Evolutionary conservation across 768 basidiomycete species (phyloP).

Genomic region (Mycena alexandri): DNA sequence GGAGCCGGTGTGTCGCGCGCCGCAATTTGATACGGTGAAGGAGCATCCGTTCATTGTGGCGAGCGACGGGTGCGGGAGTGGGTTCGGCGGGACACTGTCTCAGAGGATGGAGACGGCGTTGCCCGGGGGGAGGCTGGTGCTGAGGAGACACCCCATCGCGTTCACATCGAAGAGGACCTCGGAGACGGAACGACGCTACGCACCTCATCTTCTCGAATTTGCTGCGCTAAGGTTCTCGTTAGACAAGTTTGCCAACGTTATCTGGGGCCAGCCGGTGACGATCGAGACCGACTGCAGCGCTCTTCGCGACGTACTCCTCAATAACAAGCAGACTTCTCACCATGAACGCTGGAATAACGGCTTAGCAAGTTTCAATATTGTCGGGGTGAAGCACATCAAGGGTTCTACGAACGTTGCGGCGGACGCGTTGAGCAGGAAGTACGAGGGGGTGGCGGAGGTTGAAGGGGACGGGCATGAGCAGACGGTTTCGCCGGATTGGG

Average conservation of each 20-base stretch:
- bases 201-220: slow-evolving; percentile 41
- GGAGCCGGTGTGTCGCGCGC: not conserved
- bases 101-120: not conserved
- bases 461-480: slow-evolving; percentile 27
- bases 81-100: not conserved
- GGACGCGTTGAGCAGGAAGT: slow-evolving; percentile 39
- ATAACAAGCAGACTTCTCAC: slow-evolving; percentile 31
- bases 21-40: not conserved
- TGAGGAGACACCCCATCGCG: not conserved
- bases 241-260: not conserved
- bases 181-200: slow-evolving; percentile 24
- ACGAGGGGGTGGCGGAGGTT: slow-evolving; percentile 10
- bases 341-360: slow-evolving; percentile 46
- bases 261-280: not conserved
- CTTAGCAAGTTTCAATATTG: slow-evolving; percentile 39
- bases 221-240: slow-evolving; percentile 30
- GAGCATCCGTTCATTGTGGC: not conserved
- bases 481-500: slow-evolving; percentile 46
- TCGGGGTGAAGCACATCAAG: slow-evolving; percentile 38
- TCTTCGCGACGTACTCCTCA: slow-evolving; percentile 41
- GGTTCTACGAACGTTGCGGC: slow-evolving; percentile 38
- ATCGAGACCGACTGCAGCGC: slow-evolving; percentile 26
- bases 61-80: not conserved
- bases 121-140: not conserved
- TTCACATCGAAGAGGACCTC: slow-evolving; percentile 6